Evolutionary conservation across 345 rosid genomes (phyloP).

Genomic region (Raphanus sativus): DNA sequence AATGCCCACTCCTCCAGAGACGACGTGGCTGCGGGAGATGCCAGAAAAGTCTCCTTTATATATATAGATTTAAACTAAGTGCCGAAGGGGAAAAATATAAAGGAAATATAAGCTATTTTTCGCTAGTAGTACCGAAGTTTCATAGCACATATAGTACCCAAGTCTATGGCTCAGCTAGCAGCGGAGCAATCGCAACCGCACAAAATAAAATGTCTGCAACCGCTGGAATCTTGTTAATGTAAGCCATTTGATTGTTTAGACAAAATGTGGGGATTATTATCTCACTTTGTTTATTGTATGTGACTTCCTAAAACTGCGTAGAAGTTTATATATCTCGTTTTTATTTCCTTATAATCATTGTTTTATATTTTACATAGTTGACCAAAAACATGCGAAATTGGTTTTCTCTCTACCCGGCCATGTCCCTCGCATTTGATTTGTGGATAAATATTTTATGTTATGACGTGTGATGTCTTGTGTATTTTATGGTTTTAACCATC

Average conservation of each 20-base stretch:
- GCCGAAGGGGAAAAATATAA: too few relatives aligned
- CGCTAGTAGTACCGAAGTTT: too few relatives aligned
- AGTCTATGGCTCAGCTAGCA: conserved; percentile 1
- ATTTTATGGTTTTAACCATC: too few relatives aligned
- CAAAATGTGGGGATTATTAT: background rate
- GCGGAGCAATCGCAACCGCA: conserved; percentile 18
- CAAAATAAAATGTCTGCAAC: conserved; percentile 5
- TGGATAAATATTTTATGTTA: background rate
- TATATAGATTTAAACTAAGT: too few relatives aligned
- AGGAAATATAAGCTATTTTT: too few relatives aligned
- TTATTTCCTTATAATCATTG: background rate
- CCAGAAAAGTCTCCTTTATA: too few relatives aligned
- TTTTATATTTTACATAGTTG: conserved; percentile 27
- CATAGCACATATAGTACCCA: too few relatives aligned
- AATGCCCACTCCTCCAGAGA: too few relatives aligned
- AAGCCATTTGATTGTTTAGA: conserved; percentile 8
- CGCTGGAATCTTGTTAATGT: background rate
- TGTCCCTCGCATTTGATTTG: conserved; percentile 17
- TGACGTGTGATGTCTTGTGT: too few relatives aligned
- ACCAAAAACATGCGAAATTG: background rate
- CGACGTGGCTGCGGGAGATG: too few relatives aligned
- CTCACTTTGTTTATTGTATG: conserved; percentile 9
- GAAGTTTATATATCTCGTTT: conserved; percentile 18
- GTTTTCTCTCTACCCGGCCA: conserved; percentile 1
- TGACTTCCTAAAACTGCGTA: background rate